A percentile compares a stretch with the other conserved stretches of the same genome.
Conservation (phyloP, 164 flowering plant genomes). For the Magnolia kwangsiensis region DNA sequence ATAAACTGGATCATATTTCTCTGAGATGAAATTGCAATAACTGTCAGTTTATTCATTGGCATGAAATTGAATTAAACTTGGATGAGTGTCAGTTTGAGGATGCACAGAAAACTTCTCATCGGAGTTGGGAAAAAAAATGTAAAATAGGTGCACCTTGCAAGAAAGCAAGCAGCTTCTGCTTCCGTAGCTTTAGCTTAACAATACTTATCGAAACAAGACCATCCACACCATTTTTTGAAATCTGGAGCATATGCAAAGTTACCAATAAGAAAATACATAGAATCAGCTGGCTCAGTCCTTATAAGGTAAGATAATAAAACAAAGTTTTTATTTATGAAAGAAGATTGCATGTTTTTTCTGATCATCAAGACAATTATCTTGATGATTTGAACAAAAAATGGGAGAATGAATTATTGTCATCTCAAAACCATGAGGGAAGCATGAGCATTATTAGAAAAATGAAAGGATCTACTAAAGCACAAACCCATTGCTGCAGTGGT, state of each 20-base stretch:
- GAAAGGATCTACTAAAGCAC: slow-evolving; percentile 31
- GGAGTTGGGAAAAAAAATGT: background rate
- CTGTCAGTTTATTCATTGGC: background rate
- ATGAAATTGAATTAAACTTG: background rate
- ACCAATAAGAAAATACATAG: background rate
- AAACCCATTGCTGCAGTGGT: slow-evolving; percentile 88
- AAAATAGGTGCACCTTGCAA: slow-evolving; percentile 51
- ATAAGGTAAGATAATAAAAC: background rate
- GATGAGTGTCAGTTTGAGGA: background rate
- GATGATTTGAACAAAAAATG: background rate
- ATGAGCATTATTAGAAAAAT: background rate
- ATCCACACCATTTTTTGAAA: slow-evolving; percentile 61
- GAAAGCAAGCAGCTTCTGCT: slow-evolving; percentile 69
- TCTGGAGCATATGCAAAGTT: slow-evolving; percentile 64
- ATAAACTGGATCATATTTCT: slow-evolving; percentile 81
- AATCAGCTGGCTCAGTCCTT: background rate
- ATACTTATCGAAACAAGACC: slow-evolving; percentile 44
- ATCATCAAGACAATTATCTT: background rate
- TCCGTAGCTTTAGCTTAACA: slow-evolving; percentile 40
- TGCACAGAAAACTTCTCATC: background rate
- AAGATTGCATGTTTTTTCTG: background rate
- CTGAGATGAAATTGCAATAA: slow-evolving; percentile 33
- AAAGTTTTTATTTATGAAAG: background rate
- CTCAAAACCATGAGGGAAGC: background rate
- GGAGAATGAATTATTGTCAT: background rate